A percentile compares a stretch with the other conserved stretches of the same genome.
These are phyloP conservation scores for Scedosporium aurantiacum DNA, from an alignment of 2,329 filamentous ascomycete genomes.

Conservation along the genomic window DNA sequence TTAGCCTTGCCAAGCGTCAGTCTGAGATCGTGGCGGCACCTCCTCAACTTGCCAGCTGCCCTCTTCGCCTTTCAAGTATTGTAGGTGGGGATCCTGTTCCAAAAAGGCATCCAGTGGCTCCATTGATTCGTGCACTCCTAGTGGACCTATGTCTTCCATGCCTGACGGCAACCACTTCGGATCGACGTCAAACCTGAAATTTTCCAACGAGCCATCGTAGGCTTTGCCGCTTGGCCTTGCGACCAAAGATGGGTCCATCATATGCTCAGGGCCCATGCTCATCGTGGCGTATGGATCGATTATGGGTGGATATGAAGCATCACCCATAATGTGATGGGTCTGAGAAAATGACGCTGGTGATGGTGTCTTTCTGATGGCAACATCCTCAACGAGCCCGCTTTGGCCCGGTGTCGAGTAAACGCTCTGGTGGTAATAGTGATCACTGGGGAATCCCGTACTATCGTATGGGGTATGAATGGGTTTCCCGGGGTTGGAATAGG, in stretches of 20 bases:
- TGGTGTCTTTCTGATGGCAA: conserved; percentile 22
- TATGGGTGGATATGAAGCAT: not conserved
- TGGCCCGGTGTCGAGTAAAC: conserved; percentile 15
- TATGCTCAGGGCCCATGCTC: not conserved
- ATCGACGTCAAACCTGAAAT: not conserved
- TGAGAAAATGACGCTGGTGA: conserved; percentile 16
- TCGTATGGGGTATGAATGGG: conserved; percentile 27
- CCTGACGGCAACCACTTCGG: not conserved
- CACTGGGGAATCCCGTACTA: conserved; percentile 15
- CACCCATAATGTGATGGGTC: not conserved
- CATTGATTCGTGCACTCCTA: conserved; percentile 9
- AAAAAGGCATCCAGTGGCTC: conserved; percentile 13
- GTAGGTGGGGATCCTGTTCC: conserved; percentile 14
- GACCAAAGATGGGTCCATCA: not conserved
- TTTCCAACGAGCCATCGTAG: not conserved
- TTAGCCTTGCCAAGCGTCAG: not conserved
- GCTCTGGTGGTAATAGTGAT: conserved; percentile 27
- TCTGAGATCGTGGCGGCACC: conserved; percentile 12
- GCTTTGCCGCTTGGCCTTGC: conserved; percentile 3
- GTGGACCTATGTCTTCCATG: not conserved
- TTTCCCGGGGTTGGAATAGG: conserved; percentile 23
- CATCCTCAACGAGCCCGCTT: conserved; percentile 17
- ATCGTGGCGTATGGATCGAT: not conserved
- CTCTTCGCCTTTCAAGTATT: conserved; percentile 20
- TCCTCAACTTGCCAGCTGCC: conserved; percentile 25